A percentile compares a stretch with the other conserved stretches of the same genome.
Evolutionary conservation across 2,329 filamentous ascomycete genomes (phyloP).

Genomic region (Ascochyta rabiei): DNA sequence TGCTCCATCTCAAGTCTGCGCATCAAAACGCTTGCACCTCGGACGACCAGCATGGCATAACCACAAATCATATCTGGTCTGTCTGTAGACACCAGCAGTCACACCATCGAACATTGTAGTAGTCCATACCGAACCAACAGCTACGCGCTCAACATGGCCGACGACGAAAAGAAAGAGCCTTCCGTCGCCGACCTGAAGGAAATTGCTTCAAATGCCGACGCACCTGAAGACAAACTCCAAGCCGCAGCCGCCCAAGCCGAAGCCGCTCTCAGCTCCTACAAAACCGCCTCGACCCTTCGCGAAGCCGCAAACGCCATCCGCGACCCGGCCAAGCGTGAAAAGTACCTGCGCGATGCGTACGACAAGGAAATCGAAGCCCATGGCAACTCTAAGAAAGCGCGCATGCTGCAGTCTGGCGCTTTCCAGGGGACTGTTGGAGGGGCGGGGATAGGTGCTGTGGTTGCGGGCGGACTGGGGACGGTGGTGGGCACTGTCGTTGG

Average conservation of each 20-base stretch:
- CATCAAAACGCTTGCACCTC: constrained; percentile 8
- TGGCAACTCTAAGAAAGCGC: constrained; percentile 43
- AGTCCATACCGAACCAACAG: neutral
- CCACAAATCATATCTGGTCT: constrained; percentile 8
- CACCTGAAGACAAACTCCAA: constrained; percentile 36
- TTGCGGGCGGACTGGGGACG: constrained; percentile 50
- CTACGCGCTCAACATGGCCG: neutral
- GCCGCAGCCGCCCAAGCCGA: constrained; percentile 39
- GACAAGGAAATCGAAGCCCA: constrained; percentile 43
- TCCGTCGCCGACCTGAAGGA: constrained; percentile 25
- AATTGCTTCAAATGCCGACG: constrained; percentile 26
- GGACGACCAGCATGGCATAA: constrained; percentile 9
- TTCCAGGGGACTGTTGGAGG: constrained; percentile 52
- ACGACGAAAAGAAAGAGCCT: constrained; percentile 2
- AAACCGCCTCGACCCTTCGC: constrained; percentile 37
- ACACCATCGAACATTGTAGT: neutral
- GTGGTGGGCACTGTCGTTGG: constrained; percentile 51
- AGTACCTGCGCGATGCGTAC: constrained; percentile 44
- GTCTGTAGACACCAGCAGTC: constrained; percentile 5
- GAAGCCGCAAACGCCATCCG: constrained; percentile 33
- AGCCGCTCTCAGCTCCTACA: constrained; percentile 35
- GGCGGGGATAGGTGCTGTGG: constrained; percentile 51
- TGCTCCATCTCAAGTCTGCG: neutral
- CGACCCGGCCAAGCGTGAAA: constrained; percentile 43
- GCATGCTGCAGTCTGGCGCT: constrained; percentile 42